Evolutionary conservation across 208 protist genomes (phyloP).

Genomic region (Trypanosoma brucei): DNA sequence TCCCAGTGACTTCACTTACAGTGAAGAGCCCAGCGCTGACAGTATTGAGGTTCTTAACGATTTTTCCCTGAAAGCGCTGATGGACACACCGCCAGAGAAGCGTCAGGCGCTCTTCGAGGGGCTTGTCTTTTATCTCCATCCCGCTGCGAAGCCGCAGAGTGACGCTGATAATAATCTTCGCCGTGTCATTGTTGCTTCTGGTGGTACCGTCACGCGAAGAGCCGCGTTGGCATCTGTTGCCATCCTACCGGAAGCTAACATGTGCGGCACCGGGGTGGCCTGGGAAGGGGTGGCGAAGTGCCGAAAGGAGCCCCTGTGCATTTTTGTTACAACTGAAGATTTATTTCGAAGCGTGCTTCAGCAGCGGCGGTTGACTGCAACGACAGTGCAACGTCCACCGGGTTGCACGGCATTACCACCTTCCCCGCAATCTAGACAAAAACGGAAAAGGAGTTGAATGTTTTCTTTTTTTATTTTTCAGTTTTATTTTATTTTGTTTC

Average conservation of each 20-base stretch:
- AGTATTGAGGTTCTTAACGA: conserved; percentile 60
- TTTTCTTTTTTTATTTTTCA: too few species aligned
- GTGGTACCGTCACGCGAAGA: conserved; percentile 32
- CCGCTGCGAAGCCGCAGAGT: conserved; percentile 43
- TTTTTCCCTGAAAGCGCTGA: conserved; percentile 37
- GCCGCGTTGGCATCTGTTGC: conserved; percentile 30
- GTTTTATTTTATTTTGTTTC: too few species aligned
- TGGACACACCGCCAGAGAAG: conserved; percentile 24
- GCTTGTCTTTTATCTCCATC: conserved; percentile 59
- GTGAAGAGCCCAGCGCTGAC: conserved; percentile 25
- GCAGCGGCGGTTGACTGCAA: conserved; percentile 28
- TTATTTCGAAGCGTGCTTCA: conserved; percentile 67
- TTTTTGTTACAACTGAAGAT: conserved; percentile 53
- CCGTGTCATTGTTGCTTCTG: conserved; percentile 52
- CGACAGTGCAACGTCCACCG: conserved; percentile 23
- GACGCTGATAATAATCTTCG: conserved; percentile 64
- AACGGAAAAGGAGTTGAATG: background rate
- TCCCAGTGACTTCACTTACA: conserved; percentile 25
- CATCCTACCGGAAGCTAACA: conserved; percentile 35
- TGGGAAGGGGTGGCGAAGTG: conserved; percentile 6
- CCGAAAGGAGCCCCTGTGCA: conserved; percentile 13
- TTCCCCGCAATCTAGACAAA: background rate
- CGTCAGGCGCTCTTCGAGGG: conserved; percentile 43
- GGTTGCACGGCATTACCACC: conserved; percentile 2
- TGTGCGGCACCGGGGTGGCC: conserved; percentile 17